Base-by-base conservation (phyloP, 2,329 filamentous ascomycete species). In the Emericellopsis atlantica region DNA sequence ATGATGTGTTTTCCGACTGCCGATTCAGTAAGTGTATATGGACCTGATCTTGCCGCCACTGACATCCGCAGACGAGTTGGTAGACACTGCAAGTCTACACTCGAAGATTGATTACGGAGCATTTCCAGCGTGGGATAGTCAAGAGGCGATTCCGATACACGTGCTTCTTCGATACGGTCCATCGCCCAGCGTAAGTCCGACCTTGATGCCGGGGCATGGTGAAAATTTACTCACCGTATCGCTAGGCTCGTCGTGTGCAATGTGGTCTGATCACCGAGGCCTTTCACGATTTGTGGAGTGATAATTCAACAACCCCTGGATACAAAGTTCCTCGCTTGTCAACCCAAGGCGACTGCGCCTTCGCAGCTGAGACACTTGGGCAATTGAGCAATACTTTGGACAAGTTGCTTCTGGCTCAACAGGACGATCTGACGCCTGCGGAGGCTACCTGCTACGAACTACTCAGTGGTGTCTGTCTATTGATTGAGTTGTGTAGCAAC, bases 41-140 rank as follows among this genome's bases (percentile, higher is more conserved):
- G 31, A 32, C 2, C 22, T 18, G 3, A 5, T 0, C 0, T 4
- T 5, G 21, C 18, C 7, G 2, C 8, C 9, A 7, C 39, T 7
- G 4, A 42, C 8, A 4, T 16, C 4, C 4, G 3, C 23, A 74
- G 71, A 46, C 12, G 62, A 66, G 23, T 57, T 70, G 22, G 46
- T 54, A 2, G 63, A 69, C 36, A 54, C 59, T 4, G 58, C 56
- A 0, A 37, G 51, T 0, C 53, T 77, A 1, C 50, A 59, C 3
- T 64, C 67, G 36, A 60, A 58, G 1, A 66, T 72, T 3, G 72
- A 77, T 52, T 71, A 72, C 37, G 67, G 67, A 2, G 69, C 69
- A 0, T 65, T 76, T 37, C 67, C 72, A 0, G 64, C 64, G 14
- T 64, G 71, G 44, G 64, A 66, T 34, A 64, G 58, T 32, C 54